Conservation (phyloP, 208 protist species). For the Strigomonas culicis region DNA sequence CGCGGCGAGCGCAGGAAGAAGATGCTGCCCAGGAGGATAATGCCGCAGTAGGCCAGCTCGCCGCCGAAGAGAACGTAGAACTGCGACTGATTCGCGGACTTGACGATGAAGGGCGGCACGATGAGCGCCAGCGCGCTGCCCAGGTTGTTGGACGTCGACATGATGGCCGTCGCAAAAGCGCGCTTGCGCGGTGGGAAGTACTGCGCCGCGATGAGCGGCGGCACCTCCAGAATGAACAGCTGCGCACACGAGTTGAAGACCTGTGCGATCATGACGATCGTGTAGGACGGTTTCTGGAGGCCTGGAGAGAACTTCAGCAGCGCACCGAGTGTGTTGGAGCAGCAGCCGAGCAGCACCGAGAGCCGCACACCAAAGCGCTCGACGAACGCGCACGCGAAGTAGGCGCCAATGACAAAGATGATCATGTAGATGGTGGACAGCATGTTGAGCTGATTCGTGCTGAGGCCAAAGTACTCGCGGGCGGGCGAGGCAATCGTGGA, state of each 20-base stretch:
- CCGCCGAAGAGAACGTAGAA: slow-evolving; percentile 33
- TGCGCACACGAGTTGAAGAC: slow-evolving; percentile 53
- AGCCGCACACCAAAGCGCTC: slow-evolving; percentile 63
- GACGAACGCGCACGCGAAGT: slow-evolving; percentile 66
- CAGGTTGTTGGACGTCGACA: slow-evolving; percentile 62
- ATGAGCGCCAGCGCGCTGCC: slow-evolving; percentile 64
- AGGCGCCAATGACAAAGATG: slow-evolving; percentile 50
- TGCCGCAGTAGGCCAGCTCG: slow-evolving; percentile 43
- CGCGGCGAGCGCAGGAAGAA: slow-evolving; percentile 43
- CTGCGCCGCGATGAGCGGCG: slow-evolving; percentile 60
- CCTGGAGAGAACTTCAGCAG: slow-evolving; percentile 56
- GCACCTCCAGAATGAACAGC: slow-evolving; percentile 72
- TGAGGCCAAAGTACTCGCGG: slow-evolving; percentile 46
- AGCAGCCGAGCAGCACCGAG: slow-evolving; percentile 46
- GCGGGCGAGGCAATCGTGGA: slow-evolving; percentile 42
- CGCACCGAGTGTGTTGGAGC: slow-evolving; percentile 54
- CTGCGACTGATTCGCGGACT: too few species aligned
- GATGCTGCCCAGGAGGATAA: slow-evolving; percentile 33
- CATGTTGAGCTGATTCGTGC: slow-evolving; percentile 63
- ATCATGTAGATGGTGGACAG: slow-evolving; percentile 84
- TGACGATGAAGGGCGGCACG: slow-evolving; percentile 57
- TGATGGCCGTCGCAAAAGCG: slow-evolving; percentile 62
- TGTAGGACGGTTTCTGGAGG: slow-evolving; percentile 43
- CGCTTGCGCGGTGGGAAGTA: slow-evolving; percentile 57
- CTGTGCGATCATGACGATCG: slow-evolving; percentile 50